Percentiles rank a stretch among this genome's conserved stretches.
Evolutionary conservation across 2,329 filamentous ascomycete genomes (phyloP).

Genomic region (Fusarium multiceps): DNA sequence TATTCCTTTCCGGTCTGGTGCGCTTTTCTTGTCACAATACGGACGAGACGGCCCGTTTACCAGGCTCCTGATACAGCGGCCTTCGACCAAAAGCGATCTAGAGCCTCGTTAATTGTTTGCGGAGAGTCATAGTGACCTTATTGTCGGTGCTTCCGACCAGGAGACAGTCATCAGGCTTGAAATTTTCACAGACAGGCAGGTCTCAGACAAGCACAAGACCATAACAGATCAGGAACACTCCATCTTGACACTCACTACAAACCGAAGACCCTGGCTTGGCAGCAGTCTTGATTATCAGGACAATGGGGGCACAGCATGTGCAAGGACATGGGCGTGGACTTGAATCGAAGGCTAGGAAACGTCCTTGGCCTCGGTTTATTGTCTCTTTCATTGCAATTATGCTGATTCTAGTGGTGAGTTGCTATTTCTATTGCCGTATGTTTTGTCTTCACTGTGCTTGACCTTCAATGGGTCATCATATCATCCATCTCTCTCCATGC

Average conservation of each 20-base stretch:
- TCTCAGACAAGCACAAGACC: slow-evolving; percentile 24
- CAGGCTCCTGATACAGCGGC: slow-evolving; percentile 12
- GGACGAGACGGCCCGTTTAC: slow-evolving; percentile 37
- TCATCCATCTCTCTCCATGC: slow-evolving; percentile 30
- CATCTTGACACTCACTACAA: slow-evolving; percentile 7
- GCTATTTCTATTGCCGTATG: slow-evolving; percentile 10
- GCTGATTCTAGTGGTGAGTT: slow-evolving; percentile 43
- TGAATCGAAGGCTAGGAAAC: slow-evolving; percentile 24
- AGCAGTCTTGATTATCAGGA: slow-evolving; percentile 19
- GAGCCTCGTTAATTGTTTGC: neutral
- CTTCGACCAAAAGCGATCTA: slow-evolving; percentile 14
- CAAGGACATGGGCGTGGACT: slow-evolving; percentile 21
- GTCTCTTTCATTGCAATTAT: slow-evolving; percentile 23
- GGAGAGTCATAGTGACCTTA: slow-evolving; percentile 12
- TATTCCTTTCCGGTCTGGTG: slow-evolving; percentile 16
- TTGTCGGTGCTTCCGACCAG: neutral
- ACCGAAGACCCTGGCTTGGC: slow-evolving; percentile 8
- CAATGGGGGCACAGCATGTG: slow-evolving; percentile 29
- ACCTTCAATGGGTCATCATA: slow-evolving; percentile 25
- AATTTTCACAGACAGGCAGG: neutral
- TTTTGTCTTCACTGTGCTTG: slow-evolving; percentile 15
- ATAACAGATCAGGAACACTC: slow-evolving; percentile 6
- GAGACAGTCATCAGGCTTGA: slow-evolving; percentile 2
- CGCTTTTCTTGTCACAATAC: neutral
- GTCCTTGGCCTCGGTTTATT: slow-evolving; percentile 23